phyloP scores from a whole-genome alignment of 164 flowering plant genomes.

The Echeveria elegans region DNA sequence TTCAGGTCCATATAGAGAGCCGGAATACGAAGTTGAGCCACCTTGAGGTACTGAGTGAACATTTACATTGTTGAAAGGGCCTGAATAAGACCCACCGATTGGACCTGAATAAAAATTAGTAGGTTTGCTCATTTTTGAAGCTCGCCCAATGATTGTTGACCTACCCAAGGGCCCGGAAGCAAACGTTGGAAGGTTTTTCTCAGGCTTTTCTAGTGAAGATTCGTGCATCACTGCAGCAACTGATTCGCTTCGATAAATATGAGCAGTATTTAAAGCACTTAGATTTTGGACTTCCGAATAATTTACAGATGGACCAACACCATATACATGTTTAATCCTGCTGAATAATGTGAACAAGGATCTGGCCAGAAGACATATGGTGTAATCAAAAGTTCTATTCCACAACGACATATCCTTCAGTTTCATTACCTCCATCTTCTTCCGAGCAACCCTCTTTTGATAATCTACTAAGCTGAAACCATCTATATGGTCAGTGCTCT shows the following conservation, averaged over 20 bases:
- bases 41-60: constrained; percentile 15
- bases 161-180: constrained; percentile 54
- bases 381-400: constrained; percentile 63
- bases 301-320: constrained; percentile 24
- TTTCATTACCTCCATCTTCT: constrained; percentile 61
- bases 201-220: constrained; percentile 52
- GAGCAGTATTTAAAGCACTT: constrained; percentile 18
- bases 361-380: constrained; percentile 48
- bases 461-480: constrained; percentile 38
- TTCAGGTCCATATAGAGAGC: too few species aligned
- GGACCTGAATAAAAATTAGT: constrained; percentile 37
- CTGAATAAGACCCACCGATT: constrained; percentile 18
- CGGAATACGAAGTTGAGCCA: constrained; percentile 20
- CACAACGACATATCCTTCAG: constrained; percentile 56
- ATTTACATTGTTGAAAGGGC: neutral
- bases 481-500: constrained; percentile 28
- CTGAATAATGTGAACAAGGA: constrained; percentile 53
- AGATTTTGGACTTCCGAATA: constrained; percentile 16
- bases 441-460: constrained; percentile 62
- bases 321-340: constrained; percentile 68
- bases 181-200: constrained; percentile 31
- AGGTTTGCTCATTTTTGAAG: constrained; percentile 13
- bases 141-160: constrained; percentile 25
- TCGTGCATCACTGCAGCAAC: constrained; percentile 37
- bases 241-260: constrained; percentile 46